A percentile compares a stretch with the other conserved stretches of the same genome.
Evolutionary conservation across 1,284 basidiomycete species (phyloP).

Genomic region (Cystobasidium sp.): DNA sequence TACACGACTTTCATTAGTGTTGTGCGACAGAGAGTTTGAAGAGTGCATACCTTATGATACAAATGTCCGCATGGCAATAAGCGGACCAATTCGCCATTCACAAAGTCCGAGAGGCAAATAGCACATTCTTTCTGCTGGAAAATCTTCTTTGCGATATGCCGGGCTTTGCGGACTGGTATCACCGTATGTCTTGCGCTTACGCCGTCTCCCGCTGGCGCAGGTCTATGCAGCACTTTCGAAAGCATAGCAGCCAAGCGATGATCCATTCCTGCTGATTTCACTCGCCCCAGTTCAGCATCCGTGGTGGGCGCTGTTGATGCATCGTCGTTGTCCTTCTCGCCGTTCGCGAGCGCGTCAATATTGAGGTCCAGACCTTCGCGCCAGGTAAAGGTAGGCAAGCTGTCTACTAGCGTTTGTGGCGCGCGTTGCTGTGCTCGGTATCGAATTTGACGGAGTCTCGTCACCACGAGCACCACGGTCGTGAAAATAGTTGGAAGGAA

Average conservation of each 20-base stretch:
- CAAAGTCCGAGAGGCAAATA: conserved; percentile 84
- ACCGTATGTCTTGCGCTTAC: not conserved
- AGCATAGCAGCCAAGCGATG: conserved; percentile 12
- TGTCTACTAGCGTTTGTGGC: conserved; percentile 37
- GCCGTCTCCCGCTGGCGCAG: conserved; percentile 10
- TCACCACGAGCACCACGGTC: conserved; percentile 17
- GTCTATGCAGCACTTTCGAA: conserved; percentile 1
- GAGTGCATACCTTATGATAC: conserved; percentile 66
- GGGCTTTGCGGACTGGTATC: conserved; percentile 20
- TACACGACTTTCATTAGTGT: not conserved
- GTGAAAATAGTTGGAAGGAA: conserved; percentile 43
- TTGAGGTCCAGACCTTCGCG: conserved; percentile 29
- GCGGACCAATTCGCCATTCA: conserved; percentile 79
- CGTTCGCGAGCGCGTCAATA: conserved; percentile 8
- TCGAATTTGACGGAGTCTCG: conserved; percentile 22
- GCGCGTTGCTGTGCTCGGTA: conserved; percentile 30
- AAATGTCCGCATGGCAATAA: conserved; percentile 89
- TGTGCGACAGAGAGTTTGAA: not conserved
- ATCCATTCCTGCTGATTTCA: conserved; percentile 22
- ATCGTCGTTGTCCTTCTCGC: conserved; percentile 18
- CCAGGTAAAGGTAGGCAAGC: conserved; percentile 36
- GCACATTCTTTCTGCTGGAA: conserved; percentile 64
- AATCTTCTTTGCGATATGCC: conserved; percentile 35
- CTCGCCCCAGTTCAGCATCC: not conserved
- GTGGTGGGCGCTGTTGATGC: not conserved